Percentiles rank a stretch among this genome's conserved stretches.
Conservation (phyloP, 495 filamentous ascomycete species). For the Penicillium ucsense region DNA sequence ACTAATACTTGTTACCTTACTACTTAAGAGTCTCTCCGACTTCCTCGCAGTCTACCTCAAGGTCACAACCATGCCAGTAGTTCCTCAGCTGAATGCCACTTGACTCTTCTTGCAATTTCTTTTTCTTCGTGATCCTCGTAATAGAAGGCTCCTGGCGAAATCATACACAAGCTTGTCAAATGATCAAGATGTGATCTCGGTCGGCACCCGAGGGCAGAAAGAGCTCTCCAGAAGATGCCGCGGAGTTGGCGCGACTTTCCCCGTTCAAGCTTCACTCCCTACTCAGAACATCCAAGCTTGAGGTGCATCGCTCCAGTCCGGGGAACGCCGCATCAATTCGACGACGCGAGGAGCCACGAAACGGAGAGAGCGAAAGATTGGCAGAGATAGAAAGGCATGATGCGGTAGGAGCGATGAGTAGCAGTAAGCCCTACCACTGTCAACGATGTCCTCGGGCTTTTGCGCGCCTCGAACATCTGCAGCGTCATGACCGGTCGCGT, state of each 20-base stretch:
- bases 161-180: neutral
- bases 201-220: neutral
- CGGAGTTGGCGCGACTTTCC: slow-evolving; percentile 6
- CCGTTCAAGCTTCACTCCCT: neutral
- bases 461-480: slow-evolving; percentile 34
- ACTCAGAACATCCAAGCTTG: neutral
- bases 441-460: slow-evolving; percentile 28
- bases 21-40: too few species aligned
- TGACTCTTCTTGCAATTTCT: too few species aligned
- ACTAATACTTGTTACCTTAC: too few species aligned
- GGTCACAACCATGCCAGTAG: too few species aligned
- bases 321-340: too few species aligned
- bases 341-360: too few species aligned
- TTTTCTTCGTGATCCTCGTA: too few species aligned
- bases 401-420: slow-evolving; percentile 9
- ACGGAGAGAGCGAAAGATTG: too few species aligned
- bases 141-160: too few species aligned
- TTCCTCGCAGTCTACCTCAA: too few species aligned
- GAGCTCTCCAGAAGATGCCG: neutral
- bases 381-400: neutral
- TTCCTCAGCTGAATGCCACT: too few species aligned
- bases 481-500: slow-evolving; percentile 38
- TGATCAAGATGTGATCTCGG: neutral
- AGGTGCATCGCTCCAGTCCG: neutral
- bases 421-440: slow-evolving; percentile 26